Evolutionary conservation across 2,329 filamentous ascomycete genomes (phyloP), one percentile per base, ranked within the genome.

Genomic region (Cladosporium austrohemisphaericum): DNA sequence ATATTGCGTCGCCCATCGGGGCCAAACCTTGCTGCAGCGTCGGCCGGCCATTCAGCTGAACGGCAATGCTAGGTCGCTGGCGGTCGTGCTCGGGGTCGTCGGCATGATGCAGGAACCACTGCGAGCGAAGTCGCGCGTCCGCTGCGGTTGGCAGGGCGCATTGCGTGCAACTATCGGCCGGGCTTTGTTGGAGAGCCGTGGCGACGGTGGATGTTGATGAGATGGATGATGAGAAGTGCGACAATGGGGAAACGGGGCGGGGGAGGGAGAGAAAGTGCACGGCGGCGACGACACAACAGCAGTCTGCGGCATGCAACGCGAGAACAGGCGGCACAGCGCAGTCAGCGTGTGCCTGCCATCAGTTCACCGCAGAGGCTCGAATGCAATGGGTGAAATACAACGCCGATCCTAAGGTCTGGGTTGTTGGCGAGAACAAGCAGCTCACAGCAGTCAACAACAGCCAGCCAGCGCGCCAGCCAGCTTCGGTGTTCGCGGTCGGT

Each of bases 141-240:
- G 19, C 37, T 14, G 37, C 20, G 28, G 37, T 40, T 23, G 37
- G 18, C 16, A 36, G 32, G 4, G 13, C 20, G 32, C 32, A 20
- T 20, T n/a, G 32, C 16, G n/a, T n/a, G 20, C 37, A 40, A 26
- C 20, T 23, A 40, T 40, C 37, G 37, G 37, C 37, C 37, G 37
- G 37, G 37, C 37, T 40, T 40, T 40, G 37, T 46, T 46, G 43
- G 43, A 46, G 43, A 46, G 43, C 43, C 43, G 43, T 44, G 19
- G 28, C 41, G 26, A 10, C 28, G 37, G 37, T 40, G 23, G 23
- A 40, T 18, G 37, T 28, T 11, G 37, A 40, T 14, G 37, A 40
- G 37, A 25, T 41, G 37, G 36, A 26, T 23, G 35, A 37, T 23
- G 35, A 37, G n/a, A 18, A 22, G 18, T 13, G 19, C 18, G 31